Percentiles rank a stretch among this genome's conserved stretches.
These are phyloP conservation scores for Cardiospermum halicacabum DNA, from an alignment of 345 rosid species.

Conservation along the genomic window DNA sequence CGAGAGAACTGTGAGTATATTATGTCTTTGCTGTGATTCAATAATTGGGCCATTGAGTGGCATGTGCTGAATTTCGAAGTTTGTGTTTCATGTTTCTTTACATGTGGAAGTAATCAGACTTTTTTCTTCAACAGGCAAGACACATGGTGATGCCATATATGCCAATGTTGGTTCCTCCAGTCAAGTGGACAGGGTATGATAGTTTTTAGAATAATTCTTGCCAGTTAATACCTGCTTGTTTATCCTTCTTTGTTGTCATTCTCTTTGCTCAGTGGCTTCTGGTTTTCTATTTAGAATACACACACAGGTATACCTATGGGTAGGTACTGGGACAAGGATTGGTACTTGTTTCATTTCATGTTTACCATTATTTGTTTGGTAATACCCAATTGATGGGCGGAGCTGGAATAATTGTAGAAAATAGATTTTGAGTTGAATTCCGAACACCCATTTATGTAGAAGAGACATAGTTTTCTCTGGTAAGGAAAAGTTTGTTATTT, in stretches of 20 bases:
- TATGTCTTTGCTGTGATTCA: conserved; percentile 8
- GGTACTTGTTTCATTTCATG: background rate
- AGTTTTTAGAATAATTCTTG: conserved; percentile 13
- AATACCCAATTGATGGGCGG: background rate
- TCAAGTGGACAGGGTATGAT: conserved; percentile 86
- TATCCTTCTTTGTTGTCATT: background rate
- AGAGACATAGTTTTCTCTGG: background rate
- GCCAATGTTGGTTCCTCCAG: conserved; percentile 99
- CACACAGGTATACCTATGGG: background rate
- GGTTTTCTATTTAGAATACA: background rate
- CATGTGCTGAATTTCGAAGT: conserved; percentile 1
- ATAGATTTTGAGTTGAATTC: background rate
- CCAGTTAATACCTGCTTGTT: conserved; percentile 8
- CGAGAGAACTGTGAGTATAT: conserved; percentile 70
- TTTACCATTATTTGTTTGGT: background rate
- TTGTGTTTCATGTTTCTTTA: background rate
- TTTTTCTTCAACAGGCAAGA: conserved; percentile 65
- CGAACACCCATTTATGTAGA: background rate
- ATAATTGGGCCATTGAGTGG: conserved; percentile 1
- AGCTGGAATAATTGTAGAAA: background rate
- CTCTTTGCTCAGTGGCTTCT: conserved; percentile 2
- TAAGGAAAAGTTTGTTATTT: background rate
- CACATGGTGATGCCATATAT: conserved; percentile 95
- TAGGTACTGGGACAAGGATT: background rate
- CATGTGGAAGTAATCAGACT: conserved; percentile 3